phyloP scores from a whole-genome alignment of 192 early-diverging fungal species.

The Paraglomus occultum region DNA sequence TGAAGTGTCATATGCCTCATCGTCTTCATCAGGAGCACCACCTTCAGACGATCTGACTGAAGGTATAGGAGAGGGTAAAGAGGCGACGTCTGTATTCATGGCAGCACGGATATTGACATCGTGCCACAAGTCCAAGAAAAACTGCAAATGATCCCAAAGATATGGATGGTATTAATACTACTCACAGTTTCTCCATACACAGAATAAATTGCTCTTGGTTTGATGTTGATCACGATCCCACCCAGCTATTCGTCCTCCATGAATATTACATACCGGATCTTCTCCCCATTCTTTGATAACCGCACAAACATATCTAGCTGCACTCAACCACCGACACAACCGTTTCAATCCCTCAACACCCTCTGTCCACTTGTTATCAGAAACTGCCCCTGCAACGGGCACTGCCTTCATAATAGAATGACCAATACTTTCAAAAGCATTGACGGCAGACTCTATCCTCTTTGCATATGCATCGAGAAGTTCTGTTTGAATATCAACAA shows the following conservation, averaged over 20 bases:
- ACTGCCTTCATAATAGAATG: conserved; percentile 52
- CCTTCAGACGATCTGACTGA: conserved; percentile 24
- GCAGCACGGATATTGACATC: conserved; percentile 35
- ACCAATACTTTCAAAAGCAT: conserved; percentile 51
- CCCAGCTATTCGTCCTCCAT: no score
- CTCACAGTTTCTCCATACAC: background rate
- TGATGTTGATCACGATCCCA: background rate
- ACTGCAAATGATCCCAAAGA: conserved; percentile 32
- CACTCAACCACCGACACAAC: conserved; percentile 53
- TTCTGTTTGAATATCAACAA: conserved; percentile 63
- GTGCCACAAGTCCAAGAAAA: conserved; percentile 52
- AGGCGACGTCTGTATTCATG: background rate
- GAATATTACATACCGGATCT: conserved; percentile 45
- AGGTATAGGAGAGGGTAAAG: conserved; percentile 24
- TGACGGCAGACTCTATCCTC: conserved; percentile 51
- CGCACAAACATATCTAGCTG: conserved; percentile 42
- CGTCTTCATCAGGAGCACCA: conserved; percentile 1
- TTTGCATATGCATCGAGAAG: conserved; percentile 53
- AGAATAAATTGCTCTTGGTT: background rate
- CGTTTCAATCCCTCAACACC: conserved; percentile 44
- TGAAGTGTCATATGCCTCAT: conserved; percentile 23
- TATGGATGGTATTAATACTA: background rate
- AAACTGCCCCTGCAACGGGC: conserved; percentile 45
- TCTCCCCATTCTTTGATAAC: conserved; percentile 52
- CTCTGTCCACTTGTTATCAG: conserved; percentile 42